Base-by-base conservation (phyloP, 2,329 filamentous ascomycete species). In the Ilyonectria robusta region DNA sequence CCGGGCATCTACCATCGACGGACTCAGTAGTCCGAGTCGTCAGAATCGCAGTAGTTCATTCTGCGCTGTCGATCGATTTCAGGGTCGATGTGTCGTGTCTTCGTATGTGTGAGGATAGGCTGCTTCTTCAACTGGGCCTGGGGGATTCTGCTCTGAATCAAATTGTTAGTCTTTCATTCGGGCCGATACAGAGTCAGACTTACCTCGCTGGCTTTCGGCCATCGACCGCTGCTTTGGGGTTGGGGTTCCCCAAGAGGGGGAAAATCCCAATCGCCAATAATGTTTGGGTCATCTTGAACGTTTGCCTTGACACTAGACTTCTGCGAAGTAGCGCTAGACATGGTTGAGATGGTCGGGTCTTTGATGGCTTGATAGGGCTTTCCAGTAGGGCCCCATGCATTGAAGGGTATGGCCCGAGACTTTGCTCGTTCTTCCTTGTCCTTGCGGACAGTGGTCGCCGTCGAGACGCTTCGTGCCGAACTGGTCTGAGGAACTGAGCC, bases 371-470 rank as follows among this genome's bases (percentile, higher is more conserved):
- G 53, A 31, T 79, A 65, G 6, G 61, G 70, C 1, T 62, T 66
- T 0, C 80, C 80, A 5, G 44, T 60, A 1, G 72, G 19, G 10
- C 78, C 78, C 78, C 79, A 82, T 2, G 77, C 78, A 31, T 79
- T 81, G 70, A 68, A 81, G 0, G 48, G 33, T 0, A 74, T 62
- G 13, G 66, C 53, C 0, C 57, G 68, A 1, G 59, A 46, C 6
- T 50, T 56, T 10, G 42, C 58, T 6, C 7, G 37, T 9, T 66
- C 62, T 10, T 66, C 60, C 29, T 65, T 59, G 2, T 60, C 62
- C 29, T 72, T 69, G 1, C 75, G 73, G 10, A 76, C 15, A 1
- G 78, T 79, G 0, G 77, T 79, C 7, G 79, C 78, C 1, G 78
- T 80, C 3, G 78, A 79, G 5, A 78, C 56, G 21, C 71, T 78